These are phyloP conservation scores for Corniculantispora saksenae DNA, from an alignment of 2,329 filamentous ascomycete genomes.

Conservation along the genomic window DNA sequence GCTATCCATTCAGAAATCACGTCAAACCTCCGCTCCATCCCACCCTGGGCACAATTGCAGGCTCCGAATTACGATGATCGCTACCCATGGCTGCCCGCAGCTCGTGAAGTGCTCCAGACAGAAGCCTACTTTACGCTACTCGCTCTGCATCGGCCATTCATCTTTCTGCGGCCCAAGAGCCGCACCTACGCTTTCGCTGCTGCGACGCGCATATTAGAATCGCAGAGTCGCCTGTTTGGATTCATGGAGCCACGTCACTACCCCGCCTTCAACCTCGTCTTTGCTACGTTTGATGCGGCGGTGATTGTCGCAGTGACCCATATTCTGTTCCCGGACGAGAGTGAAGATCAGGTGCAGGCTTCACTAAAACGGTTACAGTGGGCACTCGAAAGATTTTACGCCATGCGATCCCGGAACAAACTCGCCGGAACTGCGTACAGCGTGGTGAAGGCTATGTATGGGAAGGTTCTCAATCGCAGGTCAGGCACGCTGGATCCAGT, in stretches of 20 bases:
- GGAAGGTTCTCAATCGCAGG: not conserved
- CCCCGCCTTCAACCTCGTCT: conserved; percentile 16
- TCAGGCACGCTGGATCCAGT: not conserved
- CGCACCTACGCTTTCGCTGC: conserved; percentile 13
- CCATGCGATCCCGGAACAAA: conserved; percentile 13
- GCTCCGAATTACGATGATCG: not conserved
- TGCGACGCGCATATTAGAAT: conserved; percentile 15
- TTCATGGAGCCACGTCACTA: conserved; percentile 1
- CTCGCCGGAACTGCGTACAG: conserved; percentile 14
- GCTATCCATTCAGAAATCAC: not conserved
- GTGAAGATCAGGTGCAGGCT: not conserved
- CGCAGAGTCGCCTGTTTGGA: conserved; percentile 18
- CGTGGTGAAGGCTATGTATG: conserved; percentile 3
- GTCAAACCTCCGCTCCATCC: not conserved
- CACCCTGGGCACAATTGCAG: not conserved
- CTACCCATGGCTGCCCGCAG: conserved; percentile 14
- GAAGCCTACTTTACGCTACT: conserved; percentile 19
- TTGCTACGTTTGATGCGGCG: conserved; percentile 20
- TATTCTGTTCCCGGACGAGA: conserved; percentile 18
- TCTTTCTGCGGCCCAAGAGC: not conserved
- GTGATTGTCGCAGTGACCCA: conserved; percentile 18
- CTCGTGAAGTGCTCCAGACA: conserved; percentile 16
- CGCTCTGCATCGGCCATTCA: conserved; percentile 20
- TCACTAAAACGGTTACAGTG: not conserved
- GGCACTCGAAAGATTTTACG: conserved; percentile 9